Conservation (phyloP, 768 basidiomycete species). For the Rickenella mellea region DNA sequence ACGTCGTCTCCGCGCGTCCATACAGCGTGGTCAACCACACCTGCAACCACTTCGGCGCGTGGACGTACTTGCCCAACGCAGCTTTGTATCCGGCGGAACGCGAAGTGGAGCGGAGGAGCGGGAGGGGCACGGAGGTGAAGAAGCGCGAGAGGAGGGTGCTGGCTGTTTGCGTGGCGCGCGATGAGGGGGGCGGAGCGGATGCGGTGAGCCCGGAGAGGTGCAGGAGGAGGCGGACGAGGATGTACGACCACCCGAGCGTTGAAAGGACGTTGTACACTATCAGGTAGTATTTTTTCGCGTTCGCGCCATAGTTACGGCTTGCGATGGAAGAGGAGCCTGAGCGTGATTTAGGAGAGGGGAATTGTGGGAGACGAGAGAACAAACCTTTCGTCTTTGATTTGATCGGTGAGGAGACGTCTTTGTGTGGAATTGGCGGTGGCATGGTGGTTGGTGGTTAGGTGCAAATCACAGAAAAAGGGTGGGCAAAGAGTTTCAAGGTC, state of each 20-base stretch:
- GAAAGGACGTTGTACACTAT: slow-evolving; percentile 72
- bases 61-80: slow-evolving; percentile 14
- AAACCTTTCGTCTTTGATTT: too few relatives aligned
- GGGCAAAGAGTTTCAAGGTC: too few relatives aligned
- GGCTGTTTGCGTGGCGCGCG: slow-evolving; percentile 16
- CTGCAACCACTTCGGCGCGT: slow-evolving; percentile 29
- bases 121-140: slow-evolving; percentile 19
- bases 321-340: too few relatives aligned
- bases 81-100: too few relatives aligned
- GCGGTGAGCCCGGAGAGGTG: slow-evolving; percentile 27
- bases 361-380: too few relatives aligned
- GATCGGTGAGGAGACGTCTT: too few relatives aligned
- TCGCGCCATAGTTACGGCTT: too few relatives aligned
- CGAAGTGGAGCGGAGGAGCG: slow-evolving; percentile 22
- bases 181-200: slow-evolving; percentile 6
- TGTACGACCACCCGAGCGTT: slow-evolving; percentile 61
- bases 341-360: too few relatives aligned
- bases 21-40: slow-evolving; percentile 30
- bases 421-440: too few relatives aligned
- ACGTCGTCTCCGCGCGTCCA: slow-evolving; percentile 46
- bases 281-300: slow-evolving; percentile 59
- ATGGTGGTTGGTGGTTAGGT: too few relatives aligned
- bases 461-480: too few relatives aligned
- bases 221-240: slow-evolving; percentile 48
- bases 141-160: slow-evolving; percentile 26